These are phyloP conservation scores for Saururus chinensis DNA, from an alignment of 164 flowering plant species.

Conservation along the genomic window DNA sequence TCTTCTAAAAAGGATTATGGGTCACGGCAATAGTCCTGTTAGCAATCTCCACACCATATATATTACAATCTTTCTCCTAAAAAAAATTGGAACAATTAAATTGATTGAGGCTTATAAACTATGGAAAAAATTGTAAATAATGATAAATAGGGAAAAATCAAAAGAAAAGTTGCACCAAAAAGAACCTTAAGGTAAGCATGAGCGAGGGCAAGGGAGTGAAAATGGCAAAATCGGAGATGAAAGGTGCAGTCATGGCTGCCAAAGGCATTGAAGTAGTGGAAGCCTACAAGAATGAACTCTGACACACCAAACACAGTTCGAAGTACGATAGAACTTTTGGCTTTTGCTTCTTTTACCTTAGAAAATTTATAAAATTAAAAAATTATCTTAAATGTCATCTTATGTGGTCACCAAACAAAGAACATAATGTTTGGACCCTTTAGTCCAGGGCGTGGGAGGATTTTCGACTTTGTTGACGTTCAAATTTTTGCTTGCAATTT, in stretches of 20 bases:
- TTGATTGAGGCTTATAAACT: neutral
- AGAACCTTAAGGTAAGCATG: conserved; percentile 57
- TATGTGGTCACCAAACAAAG: too few species aligned
- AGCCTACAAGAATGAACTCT: conserved; percentile 80
- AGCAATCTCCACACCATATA: conserved; percentile 91
- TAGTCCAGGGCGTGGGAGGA: too few species aligned
- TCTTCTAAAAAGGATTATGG: conserved; percentile 72
- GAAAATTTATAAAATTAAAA: too few species aligned
- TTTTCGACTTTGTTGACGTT: too few species aligned
- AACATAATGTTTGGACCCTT: too few species aligned
- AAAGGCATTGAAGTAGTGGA: conserved; percentile 90
- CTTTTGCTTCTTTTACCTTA: too few species aligned
- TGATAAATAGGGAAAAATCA: too few species aligned
- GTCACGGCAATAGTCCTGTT: conserved; percentile 62
- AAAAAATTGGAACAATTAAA: too few species aligned
- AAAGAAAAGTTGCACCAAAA: neutral
- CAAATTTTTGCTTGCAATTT: too few species aligned
- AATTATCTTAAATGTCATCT: too few species aligned
- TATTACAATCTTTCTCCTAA: conserved; percentile 75
- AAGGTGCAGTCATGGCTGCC: conserved; percentile 94
- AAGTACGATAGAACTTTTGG: too few species aligned
- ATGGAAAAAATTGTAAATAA: too few species aligned
- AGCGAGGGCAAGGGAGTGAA: conserved; percentile 73
- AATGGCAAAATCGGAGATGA: conserved; percentile 81
- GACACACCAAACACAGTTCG: conserved; percentile 93